phyloP scores from a whole-genome alignment of 2,329 filamentous ascomycete genomes.

The Periconia sp. region DNA sequence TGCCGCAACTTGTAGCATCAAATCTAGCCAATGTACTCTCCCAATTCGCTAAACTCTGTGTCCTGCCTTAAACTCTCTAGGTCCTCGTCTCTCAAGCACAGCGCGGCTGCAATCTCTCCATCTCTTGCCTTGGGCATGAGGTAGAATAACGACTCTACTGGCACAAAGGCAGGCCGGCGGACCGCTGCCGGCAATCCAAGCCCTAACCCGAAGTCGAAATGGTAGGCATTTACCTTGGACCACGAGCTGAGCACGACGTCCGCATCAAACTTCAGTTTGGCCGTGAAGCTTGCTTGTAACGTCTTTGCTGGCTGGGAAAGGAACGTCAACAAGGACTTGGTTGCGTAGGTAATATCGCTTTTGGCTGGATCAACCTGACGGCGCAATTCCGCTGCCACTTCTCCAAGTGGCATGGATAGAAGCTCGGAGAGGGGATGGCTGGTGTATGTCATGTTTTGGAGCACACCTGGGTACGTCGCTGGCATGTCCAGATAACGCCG shows the following conservation, averaged over 20 bases:
- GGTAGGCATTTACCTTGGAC: slow-evolving; percentile 55
- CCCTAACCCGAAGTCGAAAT: slow-evolving; percentile 55
- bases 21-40: neutral
- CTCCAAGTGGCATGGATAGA: slow-evolving; percentile 36
- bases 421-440: slow-evolving; percentile 33
- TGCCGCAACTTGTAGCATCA: no score
- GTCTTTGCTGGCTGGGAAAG: neutral
- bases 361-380: slow-evolving; percentile 44
- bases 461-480: slow-evolving; percentile 55
- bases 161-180: slow-evolving; percentile 54
- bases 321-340: slow-evolving; percentile 45
- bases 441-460: slow-evolving; percentile 56
- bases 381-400: slow-evolving; percentile 49
- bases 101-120: slow-evolving; percentile 52
- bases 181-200: slow-evolving; percentile 57
- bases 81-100: slow-evolving; percentile 58
- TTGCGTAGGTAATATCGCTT: slow-evolving; percentile 38
- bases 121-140: slow-evolving; percentile 41
- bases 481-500: slow-evolving; percentile 53
- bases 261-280: slow-evolving; percentile 20
- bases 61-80: slow-evolving; percentile 27
- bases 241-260: slow-evolving; percentile 63
- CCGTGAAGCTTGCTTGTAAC: no score
- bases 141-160: slow-evolving; percentile 58
- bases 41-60: neutral